phyloP scores from a whole-genome alignment of 192 early-diverging fungal species.

The Podila epigama region DNA sequence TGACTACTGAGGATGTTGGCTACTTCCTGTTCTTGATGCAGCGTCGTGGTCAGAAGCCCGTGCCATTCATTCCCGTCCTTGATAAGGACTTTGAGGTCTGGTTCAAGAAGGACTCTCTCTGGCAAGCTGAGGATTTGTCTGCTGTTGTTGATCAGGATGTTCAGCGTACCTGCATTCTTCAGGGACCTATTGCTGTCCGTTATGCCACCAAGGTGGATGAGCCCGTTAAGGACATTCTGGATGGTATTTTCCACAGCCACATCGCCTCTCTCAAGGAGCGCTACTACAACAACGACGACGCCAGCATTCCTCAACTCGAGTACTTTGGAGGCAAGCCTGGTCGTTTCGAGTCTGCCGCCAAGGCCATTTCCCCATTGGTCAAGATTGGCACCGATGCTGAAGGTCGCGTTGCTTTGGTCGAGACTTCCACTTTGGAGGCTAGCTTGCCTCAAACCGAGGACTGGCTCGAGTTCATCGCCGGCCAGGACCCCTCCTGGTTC shows the following conservation, averaged over 20 bases:
- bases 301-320: slow-evolving; percentile 78
- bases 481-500: slow-evolving; percentile 80
- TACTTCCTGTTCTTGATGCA: slow-evolving; percentile 80
- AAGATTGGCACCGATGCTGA: slow-evolving; percentile 50
- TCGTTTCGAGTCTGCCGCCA: slow-evolving; percentile 34
- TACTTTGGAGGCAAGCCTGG: slow-evolving; percentile 69
- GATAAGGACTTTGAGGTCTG: slow-evolving; percentile 89
- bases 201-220: slow-evolving; percentile 79
- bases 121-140: slow-evolving; percentile 89
- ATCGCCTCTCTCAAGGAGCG: slow-evolving; percentile 75
- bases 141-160: slow-evolving; percentile 87
- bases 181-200: slow-evolving; percentile 85
- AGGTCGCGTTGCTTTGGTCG: slow-evolving; percentile 59
- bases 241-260: slow-evolving; percentile 82
- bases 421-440: slow-evolving; percentile 59
- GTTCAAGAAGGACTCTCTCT: slow-evolving; percentile 90
- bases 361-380: slow-evolving; percentile 44
- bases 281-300: slow-evolving; percentile 70
- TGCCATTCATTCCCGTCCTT: slow-evolving; percentile 87
- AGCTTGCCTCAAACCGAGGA: slow-evolving; percentile 62
- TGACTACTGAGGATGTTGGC: slow-evolving; percentile 86
- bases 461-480: slow-evolving; percentile 80
- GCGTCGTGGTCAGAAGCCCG: slow-evolving; percentile 85
- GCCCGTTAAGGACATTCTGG: slow-evolving; percentile 89
- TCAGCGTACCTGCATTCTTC: slow-evolving; percentile 84